phyloP scores from a whole-genome alignment of 75 land plant genomes.

The Selaginella moellendorffii region DNA sequence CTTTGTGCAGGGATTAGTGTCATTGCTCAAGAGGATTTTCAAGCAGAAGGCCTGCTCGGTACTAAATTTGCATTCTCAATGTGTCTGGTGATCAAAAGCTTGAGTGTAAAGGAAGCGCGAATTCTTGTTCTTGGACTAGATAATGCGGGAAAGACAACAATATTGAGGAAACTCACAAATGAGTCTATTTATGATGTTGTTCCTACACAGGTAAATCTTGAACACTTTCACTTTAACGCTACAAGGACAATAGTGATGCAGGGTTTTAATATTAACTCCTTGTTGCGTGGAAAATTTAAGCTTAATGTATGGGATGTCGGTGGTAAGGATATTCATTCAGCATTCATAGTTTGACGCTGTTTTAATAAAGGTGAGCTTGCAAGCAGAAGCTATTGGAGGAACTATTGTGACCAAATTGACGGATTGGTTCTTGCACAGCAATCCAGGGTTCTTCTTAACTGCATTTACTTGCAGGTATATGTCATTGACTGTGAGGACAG shows the following conservation, averaged over 20 bases:
- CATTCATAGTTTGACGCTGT: background rate
- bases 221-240: background rate
- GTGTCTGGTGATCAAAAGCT: background rate
- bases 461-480: background rate
- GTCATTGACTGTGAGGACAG: background rate
- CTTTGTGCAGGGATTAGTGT: background rate
- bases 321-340: background rate
- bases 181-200: background rate
- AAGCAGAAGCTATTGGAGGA: background rate
- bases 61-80: background rate
- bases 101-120: background rate
- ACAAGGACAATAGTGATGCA: constrained; percentile 2
- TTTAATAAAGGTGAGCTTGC: background rate
- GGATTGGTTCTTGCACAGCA: background rate
- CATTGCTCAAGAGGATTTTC: background rate
- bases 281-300: background rate
- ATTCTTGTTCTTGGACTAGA: constrained; percentile 10
- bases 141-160: constrained; percentile 2
- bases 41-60: background rate
- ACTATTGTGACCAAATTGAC: background rate
- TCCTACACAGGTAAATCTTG: constrained; percentile 2
- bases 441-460: background rate
- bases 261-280: constrained; percentile 4
- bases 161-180: background rate
- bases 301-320: constrained; percentile 10